These are phyloP conservation scores for Halocafeteria seosinensis DNA, from an alignment of 108 stramenopile species.

Conservation along the genomic window DNA sequence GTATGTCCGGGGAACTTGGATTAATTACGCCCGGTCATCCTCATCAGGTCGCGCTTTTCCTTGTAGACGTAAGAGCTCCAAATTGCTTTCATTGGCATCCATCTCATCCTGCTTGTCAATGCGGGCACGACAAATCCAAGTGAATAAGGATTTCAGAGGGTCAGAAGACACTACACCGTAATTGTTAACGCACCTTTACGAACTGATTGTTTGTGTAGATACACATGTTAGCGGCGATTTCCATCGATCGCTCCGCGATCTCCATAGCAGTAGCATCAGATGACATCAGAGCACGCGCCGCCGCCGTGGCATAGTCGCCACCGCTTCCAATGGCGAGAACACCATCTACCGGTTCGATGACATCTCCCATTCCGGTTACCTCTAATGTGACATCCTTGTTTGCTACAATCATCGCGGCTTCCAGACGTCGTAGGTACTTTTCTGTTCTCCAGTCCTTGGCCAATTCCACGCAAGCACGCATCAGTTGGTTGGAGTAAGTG, in stretches of 20 bases:
- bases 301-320: constrained; percentile 40
- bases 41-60: no score
- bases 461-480: constrained; percentile 75
- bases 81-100: no score
- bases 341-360: constrained; percentile 75
- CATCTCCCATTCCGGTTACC: constrained; percentile 90
- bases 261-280: constrained; percentile 63
- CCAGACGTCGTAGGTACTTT: constrained; percentile 78
- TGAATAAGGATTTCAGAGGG: no score
- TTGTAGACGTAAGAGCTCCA: no score
- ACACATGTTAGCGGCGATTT: constrained; percentile 80
- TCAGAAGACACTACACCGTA: no score
- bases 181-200: no score
- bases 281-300: constrained; percentile 63
- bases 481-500: constrained; percentile 78
- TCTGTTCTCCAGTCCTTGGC: constrained; percentile 97
- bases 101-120: no score
- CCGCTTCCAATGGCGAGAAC: constrained; percentile 61
- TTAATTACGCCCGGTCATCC: no score
- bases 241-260: constrained; percentile 69
- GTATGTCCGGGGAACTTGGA: no score
- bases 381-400: constrained; percentile 62
- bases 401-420: constrained; percentile 69
- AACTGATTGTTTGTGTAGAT: constrained; percentile 84
- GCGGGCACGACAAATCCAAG: no score